Evolutionary conservation across 129 eudicot genomes (phyloP).

Genomic region (Deinandra increscens): DNA sequence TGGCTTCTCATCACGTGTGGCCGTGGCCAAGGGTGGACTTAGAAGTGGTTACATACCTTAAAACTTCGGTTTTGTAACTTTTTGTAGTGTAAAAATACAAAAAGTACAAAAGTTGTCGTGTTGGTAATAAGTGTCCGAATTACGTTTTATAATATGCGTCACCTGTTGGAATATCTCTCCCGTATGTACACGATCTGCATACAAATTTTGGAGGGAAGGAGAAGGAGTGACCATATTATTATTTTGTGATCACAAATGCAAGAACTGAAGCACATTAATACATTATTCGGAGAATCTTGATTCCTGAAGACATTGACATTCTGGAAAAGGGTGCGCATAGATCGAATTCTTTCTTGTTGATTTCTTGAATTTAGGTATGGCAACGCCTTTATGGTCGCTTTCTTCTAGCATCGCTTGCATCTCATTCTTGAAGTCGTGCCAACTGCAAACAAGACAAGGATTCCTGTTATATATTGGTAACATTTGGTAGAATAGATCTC

Average conservation of each 20-base stretch:
- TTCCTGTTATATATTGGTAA: constrained; percentile 3
- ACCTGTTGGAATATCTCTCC: constrained; percentile 8
- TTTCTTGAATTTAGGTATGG: constrained; percentile 58
- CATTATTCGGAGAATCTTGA: constrained; percentile 37
- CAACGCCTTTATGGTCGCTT: constrained; percentile 74
- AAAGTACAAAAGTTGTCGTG: not conserved
- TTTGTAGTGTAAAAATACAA: not conserved
- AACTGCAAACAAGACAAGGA: constrained; percentile 42
- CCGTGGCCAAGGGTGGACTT: not conserved
- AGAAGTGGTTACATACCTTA: not conserved
- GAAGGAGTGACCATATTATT: constrained; percentile 10
- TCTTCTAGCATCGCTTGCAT: constrained; percentile 74
- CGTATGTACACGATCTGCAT: not conserved
- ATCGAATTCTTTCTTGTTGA: constrained; percentile 58
- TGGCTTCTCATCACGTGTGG: not conserved
- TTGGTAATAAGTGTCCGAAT: not conserved
- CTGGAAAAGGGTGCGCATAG: constrained; percentile 74
- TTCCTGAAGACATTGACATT: constrained; percentile 70
- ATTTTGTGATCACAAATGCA: constrained; percentile 14
- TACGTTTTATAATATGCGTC: not conserved
- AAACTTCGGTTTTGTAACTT: not conserved
- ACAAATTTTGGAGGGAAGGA: constrained; percentile 11
- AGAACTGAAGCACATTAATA: constrained; percentile 13
- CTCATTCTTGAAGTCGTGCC: constrained; percentile 67
- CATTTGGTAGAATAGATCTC: not conserved